Evolutionary conservation across 2,329 filamentous ascomycete genomes (phyloP), one percentile per base, ranked within the genome.

Genomic region (Knoxdaviesia capensis): DNA sequence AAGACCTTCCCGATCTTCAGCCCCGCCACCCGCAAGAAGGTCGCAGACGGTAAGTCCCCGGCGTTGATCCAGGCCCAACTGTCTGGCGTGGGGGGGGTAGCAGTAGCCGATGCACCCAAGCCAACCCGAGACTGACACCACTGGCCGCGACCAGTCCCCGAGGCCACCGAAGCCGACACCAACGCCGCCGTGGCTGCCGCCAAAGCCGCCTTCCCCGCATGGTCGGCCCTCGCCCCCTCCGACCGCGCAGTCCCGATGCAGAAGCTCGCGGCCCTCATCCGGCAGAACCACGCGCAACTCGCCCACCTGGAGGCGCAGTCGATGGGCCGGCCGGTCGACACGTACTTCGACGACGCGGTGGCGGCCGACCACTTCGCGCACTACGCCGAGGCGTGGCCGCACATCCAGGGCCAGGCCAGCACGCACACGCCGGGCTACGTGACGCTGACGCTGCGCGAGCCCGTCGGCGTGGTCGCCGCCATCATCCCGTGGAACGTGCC

Each of bases 401-500:
- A 56, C 1, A 45, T 64, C 30, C 59, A 64, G 47, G 66, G 67
- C 28, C 56, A 60, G 40, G 59, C 63, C 1, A 45, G 59, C 41
- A 49, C 69, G 31, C 63, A 68, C 49, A 68, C 63, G 0, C 65
- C 66, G 1, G 64, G 64, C 4, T 58, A 59, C 43, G 47, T 69
- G 9, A 63, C 53, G 42, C 52, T 70, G 53, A 62, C 62, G 10
- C 48, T 66, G 0, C 59, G 61, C 9, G 64, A 71, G 51, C 68
- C 68, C n/a, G 43, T 45, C 36, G 67, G 68, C n/a, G 66, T 71
- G 2, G 63, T 61, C 0, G 70, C 60, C 2, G 59, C 58, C n/a
- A 76, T 77, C 42, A 69, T 74, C 41, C 71, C 71, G 0, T 76
- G 70, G 68, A 74, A 74, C 46, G 60, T 59, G 1, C 62, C 69